Evolutionary conservation across 2,329 filamentous ascomycete genomes (phyloP).

Genomic region (Dactylellina leptospora): DNA sequence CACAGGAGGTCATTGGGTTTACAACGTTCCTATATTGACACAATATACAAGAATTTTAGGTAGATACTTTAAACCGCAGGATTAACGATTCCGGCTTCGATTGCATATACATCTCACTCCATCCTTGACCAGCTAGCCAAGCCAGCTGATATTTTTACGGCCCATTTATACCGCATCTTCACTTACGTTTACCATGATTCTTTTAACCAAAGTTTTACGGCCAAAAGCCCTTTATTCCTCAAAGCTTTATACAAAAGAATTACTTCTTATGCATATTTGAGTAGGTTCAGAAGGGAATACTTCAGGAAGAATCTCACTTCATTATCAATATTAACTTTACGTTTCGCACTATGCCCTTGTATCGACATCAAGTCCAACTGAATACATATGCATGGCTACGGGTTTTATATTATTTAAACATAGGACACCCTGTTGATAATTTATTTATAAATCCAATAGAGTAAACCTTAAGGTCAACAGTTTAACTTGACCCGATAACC

Average conservation of each 20-base stretch:
- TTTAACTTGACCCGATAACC: slow-evolving; percentile 2
- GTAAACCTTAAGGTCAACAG: slow-evolving; percentile 4
- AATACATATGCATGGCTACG: neutral
- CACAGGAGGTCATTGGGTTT: slow-evolving; percentile 28
- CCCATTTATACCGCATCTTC: too few relatives aligned
- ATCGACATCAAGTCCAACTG: neutral
- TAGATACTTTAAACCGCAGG: slow-evolving; percentile 35
- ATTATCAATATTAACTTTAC: too few relatives aligned
- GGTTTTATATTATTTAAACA: slow-evolving; percentile 3
- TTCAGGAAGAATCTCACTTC: too few relatives aligned
- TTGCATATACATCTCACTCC: slow-evolving; percentile 19
- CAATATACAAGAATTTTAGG: slow-evolving; percentile 33
- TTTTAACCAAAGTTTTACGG: too few relatives aligned
- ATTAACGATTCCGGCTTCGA: slow-evolving; percentile 25
- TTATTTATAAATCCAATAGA: slow-evolving; percentile 14
- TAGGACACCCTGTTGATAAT: slow-evolving; percentile 4
- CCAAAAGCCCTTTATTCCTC: too few relatives aligned
- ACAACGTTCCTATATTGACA: slow-evolving; percentile 34
- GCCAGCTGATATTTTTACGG: too few relatives aligned
- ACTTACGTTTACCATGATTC: too few relatives aligned
- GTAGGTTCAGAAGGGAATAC: too few relatives aligned
- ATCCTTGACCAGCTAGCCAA: too few relatives aligned
- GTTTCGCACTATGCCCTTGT: too few relatives aligned
- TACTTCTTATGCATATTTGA: too few relatives aligned
- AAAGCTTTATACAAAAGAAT: too few relatives aligned